phyloP scores from a whole-genome alignment of 345 rosid genomes.

The Eutrema yunnanense region DNA sequence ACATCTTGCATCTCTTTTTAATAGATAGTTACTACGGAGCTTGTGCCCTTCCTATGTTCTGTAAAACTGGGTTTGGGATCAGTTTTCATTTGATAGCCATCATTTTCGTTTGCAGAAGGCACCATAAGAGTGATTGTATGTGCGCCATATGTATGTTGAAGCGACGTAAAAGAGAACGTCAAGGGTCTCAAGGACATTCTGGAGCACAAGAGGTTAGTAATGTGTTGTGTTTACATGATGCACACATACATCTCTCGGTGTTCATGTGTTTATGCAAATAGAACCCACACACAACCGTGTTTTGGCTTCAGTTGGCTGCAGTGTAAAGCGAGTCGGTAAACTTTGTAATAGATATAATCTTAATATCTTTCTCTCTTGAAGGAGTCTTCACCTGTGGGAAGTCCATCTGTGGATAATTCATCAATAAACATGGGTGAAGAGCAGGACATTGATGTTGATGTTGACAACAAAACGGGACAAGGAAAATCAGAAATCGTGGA shows the following conservation, averaged over 20 bases:
- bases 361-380: constrained; percentile 19
- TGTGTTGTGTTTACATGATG: not conserved
- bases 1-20: not conserved
- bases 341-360: not conserved
- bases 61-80: not conserved
- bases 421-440: constrained; percentile 68
- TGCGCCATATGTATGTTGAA: constrained; percentile 89
- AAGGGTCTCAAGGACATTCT: constrained; percentile 49
- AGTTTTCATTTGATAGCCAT: not conserved
- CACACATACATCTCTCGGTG: not conserved
- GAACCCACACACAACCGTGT: not conserved
- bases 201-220: constrained; percentile 47
- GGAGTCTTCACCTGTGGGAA: constrained; percentile 61
- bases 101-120: constrained; percentile 51
- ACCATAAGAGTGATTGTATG: constrained; percentile 89
- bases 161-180: constrained; percentile 89
- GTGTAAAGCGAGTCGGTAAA: not conserved
- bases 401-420: constrained; percentile 64
- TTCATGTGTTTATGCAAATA: not conserved
- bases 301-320: not conserved
- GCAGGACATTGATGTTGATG: constrained; percentile 54
- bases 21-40: not conserved
- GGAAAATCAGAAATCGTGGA: constrained; percentile 39
- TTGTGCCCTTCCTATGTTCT: not conserved
- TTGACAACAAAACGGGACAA: constrained; percentile 45